These are phyloP conservation scores for Stropharia rugosoannulata DNA, from an alignment of 768 basidiomycete species.

Conservation along the genomic window DNA sequence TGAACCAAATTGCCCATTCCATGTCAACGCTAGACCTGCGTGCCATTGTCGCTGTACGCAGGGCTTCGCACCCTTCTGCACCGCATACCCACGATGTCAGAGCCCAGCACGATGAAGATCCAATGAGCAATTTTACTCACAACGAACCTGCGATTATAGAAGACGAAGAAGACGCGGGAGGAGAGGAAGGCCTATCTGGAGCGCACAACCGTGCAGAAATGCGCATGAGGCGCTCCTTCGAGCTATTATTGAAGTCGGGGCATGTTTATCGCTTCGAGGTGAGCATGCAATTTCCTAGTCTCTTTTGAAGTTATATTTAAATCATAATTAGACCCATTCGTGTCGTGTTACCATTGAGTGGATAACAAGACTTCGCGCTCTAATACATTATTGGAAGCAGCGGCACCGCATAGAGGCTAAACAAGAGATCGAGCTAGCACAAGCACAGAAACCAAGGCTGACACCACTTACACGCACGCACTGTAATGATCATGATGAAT, in stretches of 20 bases:
- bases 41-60: conserved; percentile 59
- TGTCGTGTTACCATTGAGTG: conserved; percentile 75
- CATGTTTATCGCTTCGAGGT: conserved; percentile 80
- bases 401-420: conserved; percentile 74
- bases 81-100: conserved; percentile 34
- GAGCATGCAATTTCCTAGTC: conserved; percentile 13
- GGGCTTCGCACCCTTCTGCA: conserved; percentile 54
- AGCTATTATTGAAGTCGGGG: conserved; percentile 70
- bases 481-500: conserved; percentile 36
- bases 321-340: conserved; percentile 56
- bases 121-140: conserved; percentile 31
- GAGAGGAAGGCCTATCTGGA: conserved; percentile 49
- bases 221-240: conserved; percentile 71
- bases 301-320: not conserved
- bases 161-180: conserved; percentile 69
- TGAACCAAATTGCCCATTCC: conserved; percentile 60
- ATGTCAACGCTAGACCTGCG: conserved; percentile 75
- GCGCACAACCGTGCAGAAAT: conserved; percentile 42
- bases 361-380: conserved; percentile 72
- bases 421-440: conserved; percentile 79
- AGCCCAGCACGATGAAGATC: conserved; percentile 29
- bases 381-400: conserved; percentile 78
- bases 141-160: conserved; percentile 38
- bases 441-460: conserved; percentile 54
- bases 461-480: conserved; percentile 54